phyloP scores from a whole-genome alignment of 495 filamentous ascomycete genomes.

The Hypoxylon fragiforme region DNA sequence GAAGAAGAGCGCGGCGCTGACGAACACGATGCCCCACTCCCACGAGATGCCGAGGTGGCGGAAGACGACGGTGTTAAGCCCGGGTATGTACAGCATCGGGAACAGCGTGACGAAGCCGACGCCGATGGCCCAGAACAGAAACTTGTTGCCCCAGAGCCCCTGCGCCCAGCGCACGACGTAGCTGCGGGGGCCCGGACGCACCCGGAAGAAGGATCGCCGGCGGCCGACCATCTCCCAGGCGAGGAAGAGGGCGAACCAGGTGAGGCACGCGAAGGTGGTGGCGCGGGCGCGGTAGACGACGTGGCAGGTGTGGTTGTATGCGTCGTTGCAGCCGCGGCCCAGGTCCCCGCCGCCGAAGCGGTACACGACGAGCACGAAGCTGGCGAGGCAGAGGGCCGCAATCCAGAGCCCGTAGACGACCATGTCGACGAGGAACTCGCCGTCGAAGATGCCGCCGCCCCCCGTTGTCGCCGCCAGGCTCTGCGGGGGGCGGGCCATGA shows the following conservation, averaged over 20 bases:
- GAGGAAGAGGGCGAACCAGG: slow-evolving; percentile 74
- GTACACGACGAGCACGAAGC: slow-evolving; percentile 69
- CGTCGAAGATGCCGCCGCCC: slow-evolving; percentile 73
- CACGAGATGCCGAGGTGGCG: slow-evolving; percentile 71
- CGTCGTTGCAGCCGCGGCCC: slow-evolving; percentile 64
- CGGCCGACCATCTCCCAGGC: slow-evolving; percentile 76
- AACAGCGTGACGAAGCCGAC: slow-evolving; percentile 72
- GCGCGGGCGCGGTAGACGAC: slow-evolving; percentile 72
- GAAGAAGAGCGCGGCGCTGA: slow-evolving; percentile 64
- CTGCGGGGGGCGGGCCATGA: slow-evolving; percentile 69
- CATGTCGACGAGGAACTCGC: slow-evolving; percentile 69
- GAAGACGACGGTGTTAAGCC: slow-evolving; percentile 69
- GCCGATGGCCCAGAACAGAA: slow-evolving; percentile 71
- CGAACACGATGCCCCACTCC: slow-evolving; percentile 71
- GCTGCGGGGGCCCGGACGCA: slow-evolving; percentile 58
- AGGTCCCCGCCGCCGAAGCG: slow-evolving; percentile 69
- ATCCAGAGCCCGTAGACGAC: slow-evolving; percentile 72
- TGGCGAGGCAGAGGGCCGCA: slow-evolving; percentile 64
- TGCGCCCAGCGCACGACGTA: slow-evolving; percentile 54
- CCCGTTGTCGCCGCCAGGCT: slow-evolving; percentile 60
- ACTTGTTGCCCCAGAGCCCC: slow-evolving; percentile 71
- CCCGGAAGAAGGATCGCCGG: slow-evolving; percentile 68
- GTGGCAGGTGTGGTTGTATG: slow-evolving; percentile 58
- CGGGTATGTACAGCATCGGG: slow-evolving; percentile 72
- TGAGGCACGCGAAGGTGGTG: slow-evolving; percentile 71